A percentile compares a stretch with the other conserved stretches of the same genome.
Conservation (phyloP, 495 filamentous ascomycete genomes). For the Aspergillus biplanus region DNA sequence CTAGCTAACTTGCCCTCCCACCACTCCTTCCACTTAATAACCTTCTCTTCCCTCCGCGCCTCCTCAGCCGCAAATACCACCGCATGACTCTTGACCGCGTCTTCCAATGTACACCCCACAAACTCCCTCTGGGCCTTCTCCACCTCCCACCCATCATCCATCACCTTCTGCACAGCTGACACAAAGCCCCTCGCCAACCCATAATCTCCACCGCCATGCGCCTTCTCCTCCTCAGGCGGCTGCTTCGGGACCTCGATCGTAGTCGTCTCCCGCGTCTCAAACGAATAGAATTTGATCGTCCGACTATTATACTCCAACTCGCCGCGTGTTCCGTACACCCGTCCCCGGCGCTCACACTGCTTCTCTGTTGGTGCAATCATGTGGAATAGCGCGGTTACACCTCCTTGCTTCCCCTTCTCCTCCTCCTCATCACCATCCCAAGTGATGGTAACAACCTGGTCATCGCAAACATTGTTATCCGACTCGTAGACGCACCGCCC, state of each 20-base stretch:
- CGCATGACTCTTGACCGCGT: slow-evolving; percentile 84
- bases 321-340: slow-evolving; percentile 82
- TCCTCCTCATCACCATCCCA: slow-evolving; percentile 63
- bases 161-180: slow-evolving; percentile 77
- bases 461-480: slow-evolving; percentile 88
- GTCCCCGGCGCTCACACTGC: slow-evolving; percentile 80
- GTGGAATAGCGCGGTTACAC: slow-evolving; percentile 88
- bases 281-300: slow-evolving; percentile 48
- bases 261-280: slow-evolving; percentile 32
- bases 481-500: slow-evolving; percentile 92
- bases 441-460: slow-evolving; percentile 82
- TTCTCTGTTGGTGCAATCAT: slow-evolving; percentile 91
- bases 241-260: slow-evolving; percentile 37
- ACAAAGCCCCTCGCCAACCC: slow-evolving; percentile 83
- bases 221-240: slow-evolving; percentile 42
- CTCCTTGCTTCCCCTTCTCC: slow-evolving; percentile 38
- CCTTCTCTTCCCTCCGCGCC: slow-evolving; percentile 67
- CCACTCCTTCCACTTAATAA: slow-evolving; percentile 80
- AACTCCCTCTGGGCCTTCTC: slow-evolving; percentile 73
- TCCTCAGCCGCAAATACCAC: slow-evolving; percentile 95
- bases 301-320: slow-evolving; percentile 75
- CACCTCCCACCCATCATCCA: slow-evolving; percentile 67
- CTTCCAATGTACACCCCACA: slow-evolving; percentile 82
- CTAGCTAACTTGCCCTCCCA: slow-evolving; percentile 58
- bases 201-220: slow-evolving; percentile 86